Base-by-base conservation (phyloP, 2,329 filamentous ascomycete genomes). In the Penicillium sp. region DNA sequence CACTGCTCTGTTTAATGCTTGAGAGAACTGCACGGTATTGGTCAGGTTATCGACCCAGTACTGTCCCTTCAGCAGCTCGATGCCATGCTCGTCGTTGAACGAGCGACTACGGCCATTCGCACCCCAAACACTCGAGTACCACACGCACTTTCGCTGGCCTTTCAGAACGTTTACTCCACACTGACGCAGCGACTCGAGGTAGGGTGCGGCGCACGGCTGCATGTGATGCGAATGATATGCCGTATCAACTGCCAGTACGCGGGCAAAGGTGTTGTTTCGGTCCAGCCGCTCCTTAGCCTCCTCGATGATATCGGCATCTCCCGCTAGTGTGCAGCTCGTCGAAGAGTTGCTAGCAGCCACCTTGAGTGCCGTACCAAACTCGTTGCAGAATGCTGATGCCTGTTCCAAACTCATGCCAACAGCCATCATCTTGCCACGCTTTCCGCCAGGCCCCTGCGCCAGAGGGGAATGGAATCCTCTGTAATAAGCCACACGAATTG, bases 401-500 rank as follows among this genome's bases (percentile, higher is more conserved):
- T 47, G 35, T 6, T 34, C 19, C 13, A 9, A 23, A 23, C 11
- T 6, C 4, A 10, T 23, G 4, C n/a, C 44, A 8, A 30, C 26
- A 2, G 45, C 45, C 9, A 47, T 29, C 45, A 47, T 47, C 14
- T 3, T 26, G 9, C 45, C 45, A 2, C 10, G 7, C 1, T 26
- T n/a, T 18, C 23, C 35, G n/a, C 43, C 16, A 36, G 35, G 6
- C 23, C 56, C 23, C 16, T 13, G 29, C 26, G 47, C 46, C n/a
- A 48, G 47, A 11, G 51, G 23, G 1, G 36, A 4, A 23, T 48
- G 18, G 3, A 26, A 16, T 2, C 46, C 46, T 1, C 78, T 72
- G 51, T 74, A 75, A 58, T 76, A 79, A 0, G 77, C 75, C n/a
- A 72, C 65, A 0, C 59, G 55, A 6, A 79, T 74, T 4, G 77